Evolutionary conservation across 805 yeast species (phyloP).

Genomic region (Ogataea methylovora): DNA sequence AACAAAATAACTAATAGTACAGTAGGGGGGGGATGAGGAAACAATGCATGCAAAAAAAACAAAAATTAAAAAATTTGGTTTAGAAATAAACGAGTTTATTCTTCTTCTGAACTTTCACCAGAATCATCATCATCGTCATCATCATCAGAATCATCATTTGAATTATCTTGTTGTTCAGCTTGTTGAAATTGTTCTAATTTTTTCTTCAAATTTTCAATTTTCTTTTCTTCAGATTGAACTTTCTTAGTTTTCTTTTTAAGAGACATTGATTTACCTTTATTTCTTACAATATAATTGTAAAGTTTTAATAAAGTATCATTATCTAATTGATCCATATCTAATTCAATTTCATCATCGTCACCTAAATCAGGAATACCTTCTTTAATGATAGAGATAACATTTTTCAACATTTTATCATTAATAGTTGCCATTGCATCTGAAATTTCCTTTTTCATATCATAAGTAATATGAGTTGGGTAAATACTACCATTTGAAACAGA

Average conservation of each 20-base stretch:
- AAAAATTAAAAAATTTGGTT: neutral
- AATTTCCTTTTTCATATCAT: constrained; percentile 94
- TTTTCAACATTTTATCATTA: constrained; percentile 73
- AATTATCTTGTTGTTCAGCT: constrained; percentile 36
- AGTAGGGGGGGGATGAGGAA: too few species aligned
- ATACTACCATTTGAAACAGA: constrained; percentile 9
- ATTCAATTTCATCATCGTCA: constrained; percentile 88
- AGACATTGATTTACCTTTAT: constrained; percentile 28
- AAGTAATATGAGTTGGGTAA: constrained; percentile 52
- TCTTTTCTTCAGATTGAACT: constrained; percentile 60
- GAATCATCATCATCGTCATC: constrained; percentile 58
- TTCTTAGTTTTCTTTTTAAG: constrained; percentile 30
- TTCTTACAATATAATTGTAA: constrained; percentile 69
- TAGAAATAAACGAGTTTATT: constrained; percentile 5
- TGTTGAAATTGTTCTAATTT: constrained; percentile 66
- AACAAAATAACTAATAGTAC: too few species aligned
- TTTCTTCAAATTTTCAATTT: constrained; percentile 64
- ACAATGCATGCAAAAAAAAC: neutral
- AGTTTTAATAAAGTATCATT: constrained; percentile 74
- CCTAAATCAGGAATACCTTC: constrained; percentile 63
- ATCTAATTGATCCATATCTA: constrained; percentile 90
- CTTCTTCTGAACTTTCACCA: constrained; percentile 47
- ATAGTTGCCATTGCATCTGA: constrained; percentile 73
- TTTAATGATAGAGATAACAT: constrained; percentile 78
- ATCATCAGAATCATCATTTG: constrained; percentile 43